phyloP scores from a whole-genome alignment of 169 alveolate species.

The Cryptosporidium sp. region DNA sequence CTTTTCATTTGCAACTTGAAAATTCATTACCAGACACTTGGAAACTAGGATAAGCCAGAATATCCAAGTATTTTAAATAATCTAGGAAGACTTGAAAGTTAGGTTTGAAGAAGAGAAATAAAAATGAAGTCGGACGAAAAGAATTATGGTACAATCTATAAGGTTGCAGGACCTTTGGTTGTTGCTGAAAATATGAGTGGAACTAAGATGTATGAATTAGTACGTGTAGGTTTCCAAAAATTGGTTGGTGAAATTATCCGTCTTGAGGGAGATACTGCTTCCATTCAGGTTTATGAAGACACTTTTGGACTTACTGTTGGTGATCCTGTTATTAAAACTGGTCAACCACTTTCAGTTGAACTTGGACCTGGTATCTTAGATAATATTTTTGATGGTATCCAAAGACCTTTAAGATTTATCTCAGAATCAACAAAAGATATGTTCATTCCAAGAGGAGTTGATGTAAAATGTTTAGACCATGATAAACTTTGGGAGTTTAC shows the following conservation, averaged over 20 bases:
- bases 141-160: constrained; percentile 90
- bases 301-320: constrained; percentile 98
- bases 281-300: constrained; percentile 98
- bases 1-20: background rate
- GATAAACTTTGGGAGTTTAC: constrained; percentile 93
- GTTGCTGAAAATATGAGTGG: constrained; percentile 99
- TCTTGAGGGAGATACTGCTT: constrained; percentile 97
- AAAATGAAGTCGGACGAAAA: constrained; percentile 49
- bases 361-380: constrained; percentile 98
- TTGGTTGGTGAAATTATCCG: constrained; percentile 98
- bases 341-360: constrained; percentile 96
- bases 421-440: constrained; percentile 90
- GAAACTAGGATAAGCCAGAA: background rate
- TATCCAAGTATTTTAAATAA: background rate
- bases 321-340: constrained; percentile 98
- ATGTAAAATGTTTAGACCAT: constrained; percentile 93
- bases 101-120: background rate
- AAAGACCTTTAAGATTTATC: constrained; percentile 95
- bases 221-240: constrained; percentile 95
- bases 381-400: constrained; percentile 98
- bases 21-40: constrained; percentile 11
- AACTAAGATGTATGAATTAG: constrained; percentile 98
- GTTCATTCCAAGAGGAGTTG: constrained; percentile 97
- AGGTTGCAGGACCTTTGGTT: constrained; percentile 97
- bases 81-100: background rate